Conservation (phyloP, 768 basidiomycete species). For the Fibroporia radiculosa region DNA sequence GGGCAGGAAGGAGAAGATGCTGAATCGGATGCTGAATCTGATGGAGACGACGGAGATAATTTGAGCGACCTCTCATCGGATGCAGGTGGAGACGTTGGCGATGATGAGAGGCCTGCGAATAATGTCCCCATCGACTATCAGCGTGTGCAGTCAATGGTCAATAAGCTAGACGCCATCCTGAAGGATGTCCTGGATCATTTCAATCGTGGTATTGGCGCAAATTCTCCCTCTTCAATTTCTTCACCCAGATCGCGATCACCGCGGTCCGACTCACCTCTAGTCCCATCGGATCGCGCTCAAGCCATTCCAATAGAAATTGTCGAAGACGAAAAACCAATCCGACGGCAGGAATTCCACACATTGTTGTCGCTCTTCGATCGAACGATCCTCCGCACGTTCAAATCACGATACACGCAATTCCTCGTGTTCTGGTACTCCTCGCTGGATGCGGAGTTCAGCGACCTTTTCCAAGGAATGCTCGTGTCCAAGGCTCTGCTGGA, state of each 20-base stretch:
- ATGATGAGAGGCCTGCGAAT: conserved; percentile 24
- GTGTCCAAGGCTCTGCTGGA: conserved; percentile 79
- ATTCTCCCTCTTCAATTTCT: conserved; percentile 16
- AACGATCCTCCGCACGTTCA: conserved; percentile 90
- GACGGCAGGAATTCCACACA: conserved; percentile 68
- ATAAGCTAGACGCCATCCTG: conserved; percentile 86
- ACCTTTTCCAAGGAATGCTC: conserved; percentile 92
- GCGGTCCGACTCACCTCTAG: conserved; percentile 17
- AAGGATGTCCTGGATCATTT: conserved; percentile 84
- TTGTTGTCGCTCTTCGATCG: conserved; percentile 92
- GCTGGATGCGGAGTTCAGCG: conserved; percentile 79
- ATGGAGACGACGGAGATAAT: conserved; percentile 40
- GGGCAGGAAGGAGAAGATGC: conserved; percentile 66
- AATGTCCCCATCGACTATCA: conserved; percentile 51
- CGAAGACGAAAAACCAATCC: conserved; percentile 31
- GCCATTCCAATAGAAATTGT: conserved; percentile 16
- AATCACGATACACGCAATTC: conserved; percentile 96
- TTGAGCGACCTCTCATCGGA: conserved; percentile 77
- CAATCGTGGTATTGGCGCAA: conserved; percentile 35
- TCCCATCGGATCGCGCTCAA: conserved; percentile 16
- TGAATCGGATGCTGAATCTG: conserved; percentile 42
- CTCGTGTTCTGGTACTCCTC: conserved; percentile 94
- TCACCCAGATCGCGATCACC: conserved; percentile 22
- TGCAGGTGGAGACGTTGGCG: conserved; percentile 42
- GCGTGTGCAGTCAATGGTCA: conserved; percentile 79